phyloP scores from a whole-genome alignment of 2,329 filamentous ascomycete genomes.

The Bipolaris bicolor region DNA sequence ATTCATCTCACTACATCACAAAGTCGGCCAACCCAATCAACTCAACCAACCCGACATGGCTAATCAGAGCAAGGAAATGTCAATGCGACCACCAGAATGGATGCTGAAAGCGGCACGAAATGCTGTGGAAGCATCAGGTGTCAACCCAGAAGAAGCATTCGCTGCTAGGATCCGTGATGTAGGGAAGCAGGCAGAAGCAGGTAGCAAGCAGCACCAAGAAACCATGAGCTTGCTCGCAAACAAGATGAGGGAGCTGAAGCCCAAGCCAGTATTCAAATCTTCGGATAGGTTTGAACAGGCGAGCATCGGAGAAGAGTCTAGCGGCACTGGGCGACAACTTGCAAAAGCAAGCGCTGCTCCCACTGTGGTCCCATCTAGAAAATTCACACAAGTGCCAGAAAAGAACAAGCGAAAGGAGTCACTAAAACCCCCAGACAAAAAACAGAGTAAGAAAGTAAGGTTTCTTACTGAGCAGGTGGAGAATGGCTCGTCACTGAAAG shows the following conservation, averaged over 20 bases:
- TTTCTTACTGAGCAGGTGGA: not conserved
- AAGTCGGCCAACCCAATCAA: not conserved
- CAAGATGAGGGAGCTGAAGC: not conserved
- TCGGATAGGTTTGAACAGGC: not conserved
- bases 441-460: conserved; percentile 1
- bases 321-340: not conserved
- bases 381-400: not conserved
- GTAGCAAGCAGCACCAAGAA: conserved; percentile 1
- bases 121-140: not conserved
- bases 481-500: not conserved
- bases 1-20: not conserved
- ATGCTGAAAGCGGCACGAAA: conserved; percentile 7
- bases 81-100: conserved; percentile 3
- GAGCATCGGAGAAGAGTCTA: not conserved
- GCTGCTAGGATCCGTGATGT: conserved; percentile 2
- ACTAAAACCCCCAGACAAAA: not conserved
- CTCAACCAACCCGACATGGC: conserved; percentile 5
- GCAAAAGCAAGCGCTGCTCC: not conserved
- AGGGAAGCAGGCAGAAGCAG: not conserved
- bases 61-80: not conserved
- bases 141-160: conserved; percentile 1
- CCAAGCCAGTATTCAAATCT: not conserved
- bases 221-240: not conserved
- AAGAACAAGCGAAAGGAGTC: conserved; percentile 3
- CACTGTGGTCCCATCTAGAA: not conserved